A percentile compares a stretch with the other conserved stretches of the same genome.
These are phyloP conservation scores for Collybiopsis confluens DNA, from an alignment of 768 basidiomycete genomes.

Conservation along the genomic window DNA sequence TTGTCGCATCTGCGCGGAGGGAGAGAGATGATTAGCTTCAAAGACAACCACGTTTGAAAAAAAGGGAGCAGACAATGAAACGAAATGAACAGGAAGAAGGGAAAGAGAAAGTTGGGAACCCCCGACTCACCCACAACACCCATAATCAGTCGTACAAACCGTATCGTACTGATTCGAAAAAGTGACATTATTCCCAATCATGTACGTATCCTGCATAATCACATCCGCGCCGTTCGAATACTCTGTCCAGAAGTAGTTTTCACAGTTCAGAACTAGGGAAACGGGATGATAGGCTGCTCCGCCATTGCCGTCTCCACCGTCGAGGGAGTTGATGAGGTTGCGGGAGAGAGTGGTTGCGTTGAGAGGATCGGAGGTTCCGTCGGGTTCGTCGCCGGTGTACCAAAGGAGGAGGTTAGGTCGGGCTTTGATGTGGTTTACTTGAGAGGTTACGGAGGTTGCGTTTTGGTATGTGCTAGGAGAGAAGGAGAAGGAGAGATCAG, in stretches of 20 bases:
- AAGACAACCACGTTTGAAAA: too few relatives aligned
- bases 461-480: constrained; percentile 58
- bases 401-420: constrained; percentile 66
- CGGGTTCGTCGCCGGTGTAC: constrained; percentile 76
- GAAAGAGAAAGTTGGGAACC: too few relatives aligned
- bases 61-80: too few relatives aligned
- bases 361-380: constrained; percentile 65
- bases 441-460: constrained; percentile 51
- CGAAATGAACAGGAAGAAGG: too few relatives aligned
- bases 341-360: constrained; percentile 51
- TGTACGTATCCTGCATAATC: constrained; percentile 64
- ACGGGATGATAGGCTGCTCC: constrained; percentile 62
- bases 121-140: constrained; percentile 70
- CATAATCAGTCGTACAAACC: constrained; percentile 58
- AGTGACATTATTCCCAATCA: constrained; percentile 58
- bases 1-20: constrained; percentile 39
- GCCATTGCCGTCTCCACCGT: constrained; percentile 44
- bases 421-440: constrained; percentile 66
- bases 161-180: constrained; percentile 61
- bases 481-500: neutral
- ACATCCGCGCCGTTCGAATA: constrained; percentile 67
- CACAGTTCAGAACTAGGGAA: constrained; percentile 60
- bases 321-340: constrained; percentile 54
- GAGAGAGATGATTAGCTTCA: neutral
- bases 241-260: constrained; percentile 58